phyloP scores from a whole-genome alignment of 306 rosid genomes.

The Vigna unguiculata region DNA sequence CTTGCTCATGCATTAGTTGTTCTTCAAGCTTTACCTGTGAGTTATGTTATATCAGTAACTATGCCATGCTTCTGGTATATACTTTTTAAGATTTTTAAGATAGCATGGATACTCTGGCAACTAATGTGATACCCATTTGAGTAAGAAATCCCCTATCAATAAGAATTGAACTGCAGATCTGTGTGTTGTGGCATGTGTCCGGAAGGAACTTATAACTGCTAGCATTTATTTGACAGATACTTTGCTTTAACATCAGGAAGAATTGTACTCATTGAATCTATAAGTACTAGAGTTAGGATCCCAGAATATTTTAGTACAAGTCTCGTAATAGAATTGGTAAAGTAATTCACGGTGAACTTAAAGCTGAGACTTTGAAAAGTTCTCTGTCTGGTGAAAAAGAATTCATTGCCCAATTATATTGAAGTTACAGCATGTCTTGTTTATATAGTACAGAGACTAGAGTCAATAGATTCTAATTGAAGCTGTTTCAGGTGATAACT shows the following conservation, averaged over 20 bases:
- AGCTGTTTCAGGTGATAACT: not conserved
- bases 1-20: conserved; percentile 71
- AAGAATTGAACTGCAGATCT: conserved; percentile 24
- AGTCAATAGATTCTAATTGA: not conserved
- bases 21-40: conserved; percentile 83
- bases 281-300: not conserved
- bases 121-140: not conserved
- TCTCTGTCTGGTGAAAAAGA: too few relatives aligned
- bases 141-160: not conserved
- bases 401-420: too few relatives aligned
- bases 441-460: not conserved
- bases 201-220: conserved; percentile 26
- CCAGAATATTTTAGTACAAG: not conserved
- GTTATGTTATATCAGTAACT: conserved; percentile 60
- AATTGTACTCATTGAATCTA: not conserved
- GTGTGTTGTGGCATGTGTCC: not conserved
- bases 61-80: not conserved
- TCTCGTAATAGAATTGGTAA: not conserved
- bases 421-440: too few relatives aligned
- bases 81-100: not conserved
- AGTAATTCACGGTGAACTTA: conserved; percentile 24
- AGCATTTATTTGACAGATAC: conserved; percentile 1
- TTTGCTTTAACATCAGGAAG: not conserved
- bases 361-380: not conserved
- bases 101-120: not conserved